These are phyloP conservation scores for Astrothelium macrocarpum DNA, from an alignment of 495 filamentous ascomycete species.

Conservation along the genomic window DNA sequence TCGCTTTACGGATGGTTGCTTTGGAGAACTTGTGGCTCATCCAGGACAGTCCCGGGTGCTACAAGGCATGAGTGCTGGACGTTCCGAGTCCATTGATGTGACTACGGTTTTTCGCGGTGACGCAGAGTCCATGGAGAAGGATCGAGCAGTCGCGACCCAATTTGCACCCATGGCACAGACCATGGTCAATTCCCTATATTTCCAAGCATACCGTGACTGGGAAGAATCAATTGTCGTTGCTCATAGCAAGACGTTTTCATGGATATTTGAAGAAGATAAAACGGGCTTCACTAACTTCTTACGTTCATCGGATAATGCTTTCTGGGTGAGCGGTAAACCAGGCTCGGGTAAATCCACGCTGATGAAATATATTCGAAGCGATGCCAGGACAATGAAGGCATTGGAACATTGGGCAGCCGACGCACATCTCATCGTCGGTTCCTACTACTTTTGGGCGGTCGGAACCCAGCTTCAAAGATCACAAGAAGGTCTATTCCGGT, in stretches of 20 bases:
- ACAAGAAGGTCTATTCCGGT: neutral
- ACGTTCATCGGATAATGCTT: neutral
- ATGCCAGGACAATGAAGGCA: neutral
- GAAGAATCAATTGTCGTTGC: neutral
- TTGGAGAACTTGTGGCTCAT: no score
- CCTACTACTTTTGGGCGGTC: slow-evolving; percentile 1
- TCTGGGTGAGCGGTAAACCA: neutral
- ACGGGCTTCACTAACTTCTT: neutral
- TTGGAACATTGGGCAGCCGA: neutral
- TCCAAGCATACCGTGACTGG: neutral
- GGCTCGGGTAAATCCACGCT: no score
- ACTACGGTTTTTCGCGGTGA: neutral
- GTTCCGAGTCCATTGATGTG: neutral
- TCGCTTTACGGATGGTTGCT: no score
- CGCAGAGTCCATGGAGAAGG: neutral
- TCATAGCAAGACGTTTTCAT: neutral
- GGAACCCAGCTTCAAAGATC: slow-evolving; percentile 7
- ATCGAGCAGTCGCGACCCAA: neutral
- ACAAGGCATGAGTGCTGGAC: no score
- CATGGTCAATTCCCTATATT: neutral
- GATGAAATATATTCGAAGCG: no score
- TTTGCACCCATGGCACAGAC: neutral
- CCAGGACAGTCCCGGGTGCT: no score
- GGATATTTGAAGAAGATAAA: neutral
- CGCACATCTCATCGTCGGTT: neutral